Conservation (phyloP, 108 stramenopile species). For the Parmales sp. region DNA sequence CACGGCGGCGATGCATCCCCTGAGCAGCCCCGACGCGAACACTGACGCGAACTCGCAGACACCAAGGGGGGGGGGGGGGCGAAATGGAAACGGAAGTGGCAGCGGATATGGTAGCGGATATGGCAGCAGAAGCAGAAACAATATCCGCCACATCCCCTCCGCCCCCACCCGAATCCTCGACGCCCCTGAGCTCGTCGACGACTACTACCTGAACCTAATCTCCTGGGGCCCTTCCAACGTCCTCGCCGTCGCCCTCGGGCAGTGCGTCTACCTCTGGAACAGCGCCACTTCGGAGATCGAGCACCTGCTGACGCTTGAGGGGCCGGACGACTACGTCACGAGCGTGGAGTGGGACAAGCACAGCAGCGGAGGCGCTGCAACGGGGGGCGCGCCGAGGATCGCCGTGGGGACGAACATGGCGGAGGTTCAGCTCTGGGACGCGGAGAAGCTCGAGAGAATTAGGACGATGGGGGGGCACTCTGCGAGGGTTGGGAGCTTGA, state of each 20-base stretch:
- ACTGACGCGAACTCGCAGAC: constrained; percentile 24
- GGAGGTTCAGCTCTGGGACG: constrained; percentile 80
- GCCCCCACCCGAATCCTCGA: constrained; percentile 90
- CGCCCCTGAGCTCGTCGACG: constrained; percentile 90
- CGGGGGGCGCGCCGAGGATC: constrained; percentile 52
- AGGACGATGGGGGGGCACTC: constrained; percentile 78
- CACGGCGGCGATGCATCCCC: constrained; percentile 11
- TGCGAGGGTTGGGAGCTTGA: constrained; percentile 81
- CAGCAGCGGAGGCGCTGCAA: constrained; percentile 51
- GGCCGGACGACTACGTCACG: constrained; percentile 86
- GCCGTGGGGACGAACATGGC: constrained; percentile 78
- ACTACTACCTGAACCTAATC: constrained; percentile 93
- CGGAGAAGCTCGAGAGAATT: constrained; percentile 46
- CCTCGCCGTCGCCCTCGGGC: constrained; percentile 49
- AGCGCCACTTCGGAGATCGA: constrained; percentile 43
- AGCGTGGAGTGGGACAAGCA: constrained; percentile 83
- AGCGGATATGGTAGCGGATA: constrained; percentile 43
- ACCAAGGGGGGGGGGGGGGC: constrained; percentile 24
- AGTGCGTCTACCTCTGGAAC: constrained; percentile 60
- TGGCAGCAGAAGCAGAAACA: constrained; percentile 24
- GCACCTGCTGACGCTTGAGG: constrained; percentile 40
- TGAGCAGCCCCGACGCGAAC: neutral
- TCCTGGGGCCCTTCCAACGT: constrained; percentile 59
- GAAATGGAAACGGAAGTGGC: constrained; percentile 59
- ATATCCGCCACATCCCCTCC: constrained; percentile 76